Conservation (phyloP, 805 yeast genomes). For the Yueomyces sinensis region DNA sequence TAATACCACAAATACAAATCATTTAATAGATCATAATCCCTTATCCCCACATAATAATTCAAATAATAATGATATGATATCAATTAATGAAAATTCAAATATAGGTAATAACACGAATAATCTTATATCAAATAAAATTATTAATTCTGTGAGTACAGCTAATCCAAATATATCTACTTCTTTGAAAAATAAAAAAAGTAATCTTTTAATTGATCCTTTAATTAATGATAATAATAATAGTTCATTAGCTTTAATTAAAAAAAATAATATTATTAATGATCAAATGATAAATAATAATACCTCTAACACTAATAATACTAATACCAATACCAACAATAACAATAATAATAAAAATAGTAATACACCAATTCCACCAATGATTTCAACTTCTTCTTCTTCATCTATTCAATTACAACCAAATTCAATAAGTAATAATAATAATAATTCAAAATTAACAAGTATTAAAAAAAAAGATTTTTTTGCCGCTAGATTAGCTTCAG, state of each 20-base stretch:
- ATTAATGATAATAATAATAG: too few relatives aligned
- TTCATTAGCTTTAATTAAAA: too few relatives aligned
- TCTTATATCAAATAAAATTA: background rate
- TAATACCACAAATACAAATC: background rate
- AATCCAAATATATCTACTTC: background rate
- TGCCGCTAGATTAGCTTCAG: slow-evolving; percentile 89
- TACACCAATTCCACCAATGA: slow-evolving; percentile 9
- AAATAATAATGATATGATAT: background rate
- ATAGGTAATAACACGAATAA: too few relatives aligned
- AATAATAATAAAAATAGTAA: slow-evolving; percentile 10
- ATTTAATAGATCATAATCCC: slow-evolving; percentile 10
- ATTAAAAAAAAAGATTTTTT: slow-evolving; percentile 77
- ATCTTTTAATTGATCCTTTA: background rate
- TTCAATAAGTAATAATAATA: background rate
- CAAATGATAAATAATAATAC: too few relatives aligned
- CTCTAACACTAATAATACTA: too few relatives aligned
- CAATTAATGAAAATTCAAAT: background rate
- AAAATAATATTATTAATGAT: background rate
- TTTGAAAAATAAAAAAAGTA: background rate
- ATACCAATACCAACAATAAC: background rate
- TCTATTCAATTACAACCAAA: slow-evolving; percentile 1
- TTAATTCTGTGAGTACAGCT: background rate
- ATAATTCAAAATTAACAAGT: slow-evolving; percentile 9
- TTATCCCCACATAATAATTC: slow-evolving; percentile 8
- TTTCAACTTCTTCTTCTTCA: slow-evolving; percentile 1